Conservation (phyloP, 805 yeast species). For the Yarrowia sp. region DNA sequence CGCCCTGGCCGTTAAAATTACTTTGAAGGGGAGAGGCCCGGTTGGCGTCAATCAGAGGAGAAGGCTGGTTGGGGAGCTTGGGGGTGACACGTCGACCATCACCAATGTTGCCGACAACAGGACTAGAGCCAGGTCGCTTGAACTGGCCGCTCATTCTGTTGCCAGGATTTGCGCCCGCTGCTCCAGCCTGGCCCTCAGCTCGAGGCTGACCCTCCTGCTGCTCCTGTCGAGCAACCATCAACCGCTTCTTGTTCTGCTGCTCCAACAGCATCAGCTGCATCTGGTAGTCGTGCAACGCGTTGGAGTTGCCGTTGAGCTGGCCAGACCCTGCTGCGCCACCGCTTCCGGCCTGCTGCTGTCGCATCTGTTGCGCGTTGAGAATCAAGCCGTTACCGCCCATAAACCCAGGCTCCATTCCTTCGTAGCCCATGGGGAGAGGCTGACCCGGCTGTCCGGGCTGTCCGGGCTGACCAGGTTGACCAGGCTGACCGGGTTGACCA, state of each 20-base stretch:
- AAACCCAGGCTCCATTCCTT: constrained; percentile 30
- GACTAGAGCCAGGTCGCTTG: constrained; percentile 23
- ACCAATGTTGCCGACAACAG: constrained; percentile 20
- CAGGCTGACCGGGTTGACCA: background rate
- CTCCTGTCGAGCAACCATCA: constrained; percentile 44
- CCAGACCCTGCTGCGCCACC: constrained; percentile 34
- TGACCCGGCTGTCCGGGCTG: constrained; percentile 5
- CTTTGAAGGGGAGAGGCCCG: constrained; percentile 37
- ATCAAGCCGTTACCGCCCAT: constrained; percentile 30
- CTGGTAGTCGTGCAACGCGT: constrained; percentile 78
- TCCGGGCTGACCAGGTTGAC: constrained; percentile 4
- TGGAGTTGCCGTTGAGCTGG: constrained; percentile 43
- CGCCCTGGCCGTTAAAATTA: constrained; percentile 34
- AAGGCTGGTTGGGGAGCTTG: constrained; percentile 35
- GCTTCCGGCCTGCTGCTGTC: constrained; percentile 41
- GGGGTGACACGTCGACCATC: constrained; percentile 35
- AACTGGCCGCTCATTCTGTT: constrained; percentile 19
- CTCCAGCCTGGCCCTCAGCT: constrained; percentile 23
- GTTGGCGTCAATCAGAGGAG: constrained; percentile 34
- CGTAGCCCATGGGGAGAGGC: constrained; percentile 11
- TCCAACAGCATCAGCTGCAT: constrained; percentile 73
- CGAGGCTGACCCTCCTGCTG: constrained; percentile 35
- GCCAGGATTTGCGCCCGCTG: constrained; percentile 9
- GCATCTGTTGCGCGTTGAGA: constrained; percentile 29
- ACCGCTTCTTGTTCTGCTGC: constrained; percentile 67